A percentile compares a stretch with the other conserved stretches of the same genome.
Evolutionary conservation across 345 rosid genomes (phyloP).

Genomic region (Rhodamnia argentea): DNA sequence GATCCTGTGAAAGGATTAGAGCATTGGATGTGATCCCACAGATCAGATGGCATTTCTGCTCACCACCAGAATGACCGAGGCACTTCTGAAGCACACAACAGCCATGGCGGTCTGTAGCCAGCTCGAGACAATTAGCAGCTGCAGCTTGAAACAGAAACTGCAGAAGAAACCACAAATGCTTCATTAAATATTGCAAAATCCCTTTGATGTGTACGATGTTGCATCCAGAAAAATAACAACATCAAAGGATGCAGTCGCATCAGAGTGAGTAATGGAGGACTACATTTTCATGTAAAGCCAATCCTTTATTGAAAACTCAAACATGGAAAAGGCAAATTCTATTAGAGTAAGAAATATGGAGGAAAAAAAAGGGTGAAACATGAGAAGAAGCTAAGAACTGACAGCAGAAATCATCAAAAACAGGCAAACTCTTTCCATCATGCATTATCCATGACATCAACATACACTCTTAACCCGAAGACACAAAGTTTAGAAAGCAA

Average conservation of each 20-base stretch:
- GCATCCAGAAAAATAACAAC: background rate
- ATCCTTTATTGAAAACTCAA: background rate
- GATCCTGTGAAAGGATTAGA: slow-evolving; percentile 66
- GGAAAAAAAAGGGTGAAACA: background rate
- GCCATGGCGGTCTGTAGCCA: slow-evolving; percentile 71
- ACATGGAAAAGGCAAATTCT: background rate
- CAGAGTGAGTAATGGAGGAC: background rate
- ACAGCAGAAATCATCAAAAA: background rate
- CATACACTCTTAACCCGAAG: background rate
- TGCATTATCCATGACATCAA: background rate
- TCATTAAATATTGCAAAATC: background rate
- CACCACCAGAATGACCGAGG: slow-evolving; percentile 41
- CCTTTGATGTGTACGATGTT: background rate
- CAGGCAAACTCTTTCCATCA: background rate
- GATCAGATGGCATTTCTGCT: slow-evolving; percentile 33
- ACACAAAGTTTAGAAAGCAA: background rate
- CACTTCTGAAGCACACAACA: slow-evolving; percentile 82
- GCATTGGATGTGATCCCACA: slow-evolving; percentile 49
- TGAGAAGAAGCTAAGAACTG: background rate
- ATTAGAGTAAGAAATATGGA: background rate
- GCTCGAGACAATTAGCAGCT: slow-evolving; percentile 52
- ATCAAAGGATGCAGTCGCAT: background rate
- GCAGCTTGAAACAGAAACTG: slow-evolving; percentile 71
- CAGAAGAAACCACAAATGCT: slow-evolving; percentile 4
- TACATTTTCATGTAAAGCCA: background rate